Base-by-base conservation (phyloP, 768 basidiomycete species). In the Lactifluus echinatus region DNA sequence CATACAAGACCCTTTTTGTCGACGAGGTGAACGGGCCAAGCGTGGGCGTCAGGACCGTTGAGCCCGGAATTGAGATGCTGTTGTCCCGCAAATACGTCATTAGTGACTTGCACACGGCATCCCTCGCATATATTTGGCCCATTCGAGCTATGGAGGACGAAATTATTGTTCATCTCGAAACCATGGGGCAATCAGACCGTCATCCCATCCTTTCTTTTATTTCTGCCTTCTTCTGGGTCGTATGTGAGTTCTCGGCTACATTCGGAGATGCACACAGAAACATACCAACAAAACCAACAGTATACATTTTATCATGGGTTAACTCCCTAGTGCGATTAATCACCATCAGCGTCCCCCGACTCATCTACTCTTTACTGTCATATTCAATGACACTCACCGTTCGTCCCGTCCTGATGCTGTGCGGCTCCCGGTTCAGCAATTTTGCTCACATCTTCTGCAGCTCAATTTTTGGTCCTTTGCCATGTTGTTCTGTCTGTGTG, bases 391-490 rank as follows among this genome's bases (percentile, higher is more conserved):
- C 91, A 1, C 75, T 93, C 62, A 92, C 89, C 54, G 91, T 90
- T 39, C 51, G 55, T 60, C 52, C 47, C 17, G 7, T 57, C 52
- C 17, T 8, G 36, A 31, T 23, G 29, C 45, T 36, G 50, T 31
- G 29, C 23, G 11, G 1, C 11, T 26, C 15, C 26, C 7, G 14
- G 37, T 6, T 4, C 26, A 36, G 57, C 46, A 29, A 44, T 53
- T 52, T 46, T 28, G 47, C 26, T 59, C 53, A 57, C 53, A 6
- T 48, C 55, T 19, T 43, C 58, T 46, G 49, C 68, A 94, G 83
- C 80, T 98, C 45, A 90, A 90, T 64, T 96, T 96, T 70, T 93
- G 91, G 79, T 89, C 87, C 42, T 86, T 97, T 63, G 85, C 87
- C 6, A 75, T 87, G 59, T 77, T 95, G 10, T 89, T 93, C 62